phyloP scores from a whole-genome alignment of 805 yeast species.

The Kazachstania bromeliacearum region DNA sequence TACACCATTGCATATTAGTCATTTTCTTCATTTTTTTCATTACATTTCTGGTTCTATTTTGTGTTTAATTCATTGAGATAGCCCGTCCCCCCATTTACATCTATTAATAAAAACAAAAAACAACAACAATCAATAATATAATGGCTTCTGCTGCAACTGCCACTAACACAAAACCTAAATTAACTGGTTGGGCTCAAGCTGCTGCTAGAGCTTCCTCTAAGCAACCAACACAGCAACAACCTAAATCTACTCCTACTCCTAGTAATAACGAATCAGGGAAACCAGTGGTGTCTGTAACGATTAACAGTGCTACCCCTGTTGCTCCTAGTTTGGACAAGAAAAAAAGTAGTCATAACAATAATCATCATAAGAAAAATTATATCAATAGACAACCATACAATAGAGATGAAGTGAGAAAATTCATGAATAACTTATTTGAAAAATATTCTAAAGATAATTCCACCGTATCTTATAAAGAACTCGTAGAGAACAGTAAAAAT shows the following conservation, averaged over 20 bases:
- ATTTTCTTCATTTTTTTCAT: no score
- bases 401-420: slow-evolving; percentile 19
- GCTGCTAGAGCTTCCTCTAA: slow-evolving; percentile 23
- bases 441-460: slow-evolving; percentile 5
- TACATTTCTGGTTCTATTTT: neutral
- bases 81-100: neutral
- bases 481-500: slow-evolving; percentile 3
- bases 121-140: neutral
- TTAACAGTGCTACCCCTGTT: neutral
- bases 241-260: slow-evolving; percentile 2
- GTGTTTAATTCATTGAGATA: neutral
- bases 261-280: no score
- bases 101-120: neutral
- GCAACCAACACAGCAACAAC: slow-evolving; percentile 4
- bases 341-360: slow-evolving; percentile 1
- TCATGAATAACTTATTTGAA: slow-evolving; percentile 14
- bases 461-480: slow-evolving; percentile 8
- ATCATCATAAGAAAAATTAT: slow-evolving; percentile 3
- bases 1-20: no score
- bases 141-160: slow-evolving; percentile 2
- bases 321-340: neutral
- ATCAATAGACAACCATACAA: slow-evolving; percentile 16
- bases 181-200: slow-evolving; percentile 29
- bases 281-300: neutral
- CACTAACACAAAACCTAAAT: slow-evolving; percentile 14